Evolutionary conservation across 2,329 filamentous ascomycete species (phyloP).

Genomic region (Diaporthe citrichinensis): DNA sequence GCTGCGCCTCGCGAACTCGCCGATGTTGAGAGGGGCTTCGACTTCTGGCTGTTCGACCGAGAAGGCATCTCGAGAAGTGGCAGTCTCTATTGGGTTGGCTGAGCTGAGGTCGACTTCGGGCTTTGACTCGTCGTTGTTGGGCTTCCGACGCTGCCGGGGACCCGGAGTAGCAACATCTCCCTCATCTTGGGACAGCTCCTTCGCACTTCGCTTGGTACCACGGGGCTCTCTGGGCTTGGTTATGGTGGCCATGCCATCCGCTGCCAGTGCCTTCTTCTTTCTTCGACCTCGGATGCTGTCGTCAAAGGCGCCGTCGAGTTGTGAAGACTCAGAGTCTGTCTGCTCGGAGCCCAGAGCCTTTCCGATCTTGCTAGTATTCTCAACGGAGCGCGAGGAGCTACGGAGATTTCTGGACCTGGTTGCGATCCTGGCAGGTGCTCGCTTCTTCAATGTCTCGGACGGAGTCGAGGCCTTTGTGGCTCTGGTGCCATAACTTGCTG

Average conservation of each 20-base stretch:
- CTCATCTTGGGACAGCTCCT: background rate
- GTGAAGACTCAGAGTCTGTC: background rate
- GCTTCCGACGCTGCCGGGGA: background rate
- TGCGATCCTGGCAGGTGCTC: too few species aligned
- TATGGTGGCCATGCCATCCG: background rate
- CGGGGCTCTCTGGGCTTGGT: background rate
- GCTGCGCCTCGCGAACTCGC: background rate
- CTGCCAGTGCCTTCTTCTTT: background rate
- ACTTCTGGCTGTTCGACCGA: background rate
- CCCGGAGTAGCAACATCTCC: background rate
- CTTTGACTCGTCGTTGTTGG: background rate
- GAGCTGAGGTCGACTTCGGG: background rate
- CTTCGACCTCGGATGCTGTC: background rate
- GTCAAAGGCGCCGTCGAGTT: slow-evolving; percentile 2
- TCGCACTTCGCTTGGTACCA: background rate
- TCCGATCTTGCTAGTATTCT: background rate
- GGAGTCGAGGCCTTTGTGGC: too few species aligned
- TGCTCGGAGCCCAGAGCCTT: background rate
- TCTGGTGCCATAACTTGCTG: too few species aligned
- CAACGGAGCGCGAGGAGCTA: background rate
- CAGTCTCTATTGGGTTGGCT: background rate
- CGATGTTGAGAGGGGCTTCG: too few species aligned
- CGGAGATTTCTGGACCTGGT: background rate
- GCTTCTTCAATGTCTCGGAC: background rate
- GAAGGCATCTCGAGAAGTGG: background rate